phyloP scores from a whole-genome alignment of 2,329 filamentous ascomycete species.

The Fusarium torreyae region DNA sequence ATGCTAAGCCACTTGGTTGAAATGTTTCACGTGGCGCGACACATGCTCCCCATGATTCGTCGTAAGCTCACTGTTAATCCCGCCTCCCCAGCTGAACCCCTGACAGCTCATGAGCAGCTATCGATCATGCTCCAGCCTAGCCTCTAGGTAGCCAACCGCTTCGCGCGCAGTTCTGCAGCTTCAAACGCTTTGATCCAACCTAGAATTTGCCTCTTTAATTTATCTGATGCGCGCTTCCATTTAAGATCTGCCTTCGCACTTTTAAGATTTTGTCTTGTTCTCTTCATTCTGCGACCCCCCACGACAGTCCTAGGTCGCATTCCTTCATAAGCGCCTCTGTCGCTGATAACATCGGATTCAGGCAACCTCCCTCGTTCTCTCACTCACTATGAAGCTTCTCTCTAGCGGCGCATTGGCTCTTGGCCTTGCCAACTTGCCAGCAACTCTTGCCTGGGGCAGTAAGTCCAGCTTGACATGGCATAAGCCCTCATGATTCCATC shows the following conservation, averaged over 20 bases:
- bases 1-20: conserved; percentile 2
- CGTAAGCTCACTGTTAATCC: conserved; percentile 17
- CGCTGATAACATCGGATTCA: neutral
- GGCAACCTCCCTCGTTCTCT: conserved; percentile 2
- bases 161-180: conserved; percentile 32
- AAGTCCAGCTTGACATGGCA: conserved; percentile 46
- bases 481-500: neutral
- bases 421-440: conserved; percentile 54
- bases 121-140: conserved; percentile 36
- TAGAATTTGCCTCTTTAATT: conserved; percentile 27
- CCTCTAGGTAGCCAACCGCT: conserved; percentile 32
- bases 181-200: conserved; percentile 26
- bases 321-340: conserved; percentile 6
- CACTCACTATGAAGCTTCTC: conserved; percentile 53
- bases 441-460: conserved; percentile 61
- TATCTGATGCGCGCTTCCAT: conserved; percentile 2
- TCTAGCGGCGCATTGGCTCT: conserved; percentile 50
- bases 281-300: conserved; percentile 2
- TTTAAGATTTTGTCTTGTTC: neutral
- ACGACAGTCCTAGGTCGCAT: conserved; percentile 2
- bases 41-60: conserved; percentile 44
- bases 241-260: conserved; percentile 25
- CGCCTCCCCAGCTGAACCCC: conserved; percentile 18
- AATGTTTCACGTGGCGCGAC: conserved; percentile 45
- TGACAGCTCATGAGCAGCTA: conserved; percentile 35